Conservation (phyloP, 2,329 filamentous ascomycete species). For the Penicillium verrucosum region DNA sequence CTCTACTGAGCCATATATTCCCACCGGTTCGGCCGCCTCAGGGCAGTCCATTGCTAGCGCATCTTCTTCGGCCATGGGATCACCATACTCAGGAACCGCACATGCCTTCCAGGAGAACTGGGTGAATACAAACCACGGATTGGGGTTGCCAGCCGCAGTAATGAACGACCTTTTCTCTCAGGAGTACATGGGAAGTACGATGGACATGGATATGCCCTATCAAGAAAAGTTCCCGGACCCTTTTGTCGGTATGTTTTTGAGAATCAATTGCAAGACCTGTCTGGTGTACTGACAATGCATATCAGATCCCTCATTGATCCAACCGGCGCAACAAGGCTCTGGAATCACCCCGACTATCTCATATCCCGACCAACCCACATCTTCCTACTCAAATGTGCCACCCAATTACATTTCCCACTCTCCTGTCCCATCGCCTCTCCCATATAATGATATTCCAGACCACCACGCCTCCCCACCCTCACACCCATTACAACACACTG, state of each 20-base stretch:
- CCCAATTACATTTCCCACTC: slow-evolving; percentile 34
- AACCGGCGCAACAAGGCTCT: slow-evolving; percentile 44
- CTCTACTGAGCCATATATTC: slow-evolving; percentile 47
- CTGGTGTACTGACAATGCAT: slow-evolving; percentile 1
- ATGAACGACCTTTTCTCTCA: slow-evolving; percentile 57
- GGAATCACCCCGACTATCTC: slow-evolving; percentile 32
- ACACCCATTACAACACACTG: slow-evolving; percentile 20
- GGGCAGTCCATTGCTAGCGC: slow-evolving; percentile 56
- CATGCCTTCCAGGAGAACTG: slow-evolving; percentile 60
- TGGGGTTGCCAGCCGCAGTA: slow-evolving; percentile 64
- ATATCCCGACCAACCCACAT: slow-evolving; percentile 34
- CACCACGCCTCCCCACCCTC: slow-evolving; percentile 27
- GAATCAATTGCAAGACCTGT: not conserved
- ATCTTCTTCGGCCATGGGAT: slow-evolving; percentile 65
- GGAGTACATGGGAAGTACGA: slow-evolving; percentile 46
- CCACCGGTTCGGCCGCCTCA: slow-evolving; percentile 60
- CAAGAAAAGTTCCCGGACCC: slow-evolving; percentile 43
- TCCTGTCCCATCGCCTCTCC: slow-evolving; percentile 36
- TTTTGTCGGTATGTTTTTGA: slow-evolving; percentile 32
- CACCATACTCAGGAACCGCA: slow-evolving; percentile 61
- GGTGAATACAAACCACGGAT: slow-evolving; percentile 50
- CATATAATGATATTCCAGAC: slow-evolving; percentile 30
- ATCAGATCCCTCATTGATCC: slow-evolving; percentile 58
- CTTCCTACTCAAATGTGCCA: slow-evolving; percentile 25
- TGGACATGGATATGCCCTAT: slow-evolving; percentile 45